Evolutionary conservation across 2,329 filamentous ascomycete species (phyloP), one percentile per base, ranked within the genome.

Genomic region (Penicillium expansum): DNA sequence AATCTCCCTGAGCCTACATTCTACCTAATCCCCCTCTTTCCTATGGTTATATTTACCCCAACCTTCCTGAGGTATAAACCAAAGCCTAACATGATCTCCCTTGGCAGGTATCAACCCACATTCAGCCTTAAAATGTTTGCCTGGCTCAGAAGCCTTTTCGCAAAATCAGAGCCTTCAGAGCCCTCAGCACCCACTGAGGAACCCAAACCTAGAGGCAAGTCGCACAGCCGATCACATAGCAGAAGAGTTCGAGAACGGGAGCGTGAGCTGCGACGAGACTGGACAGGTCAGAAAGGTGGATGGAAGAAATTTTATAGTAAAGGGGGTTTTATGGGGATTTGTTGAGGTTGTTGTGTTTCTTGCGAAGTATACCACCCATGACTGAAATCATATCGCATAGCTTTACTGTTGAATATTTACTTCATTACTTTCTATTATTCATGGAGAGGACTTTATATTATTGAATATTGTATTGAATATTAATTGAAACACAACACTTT

Each of bases 211-310:
- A 30, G 22, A 29, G 6, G 22, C 13, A 51, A 27, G 35, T 38
- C 52, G 22, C 38, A 51, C 1, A 18, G 24, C 6, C 45, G 52
- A 24, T 30, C 52, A n/a, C 52, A 51, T 38, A 55, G 47, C 32
- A 55, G 18, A 33, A 20, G 32, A n/a, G 47, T 55, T 3, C 47
- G 45, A 24, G 39, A 51, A 18, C 52, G 52, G 5, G 52, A 55
- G 9, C 52, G 52, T 14, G 39, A 55, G 14, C 24, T 55, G 11
- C 47, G 52, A 16, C 38, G 52, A 8, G 22, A 38, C 1, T 51
- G 38, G 27, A 55, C 52, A 5, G 45, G 52, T 3, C 52, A 55
- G 32, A 55, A 55, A 18, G 53, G 53, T 5, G 53, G 29, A 10
- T 55, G 47, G 45, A 55, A 27, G 39, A 50, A 29, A 18, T 43